phyloP scores from a whole-genome alignment of 2,329 filamentous ascomycete genomes.

The Aspergillus ochraceoroseus region DNA sequence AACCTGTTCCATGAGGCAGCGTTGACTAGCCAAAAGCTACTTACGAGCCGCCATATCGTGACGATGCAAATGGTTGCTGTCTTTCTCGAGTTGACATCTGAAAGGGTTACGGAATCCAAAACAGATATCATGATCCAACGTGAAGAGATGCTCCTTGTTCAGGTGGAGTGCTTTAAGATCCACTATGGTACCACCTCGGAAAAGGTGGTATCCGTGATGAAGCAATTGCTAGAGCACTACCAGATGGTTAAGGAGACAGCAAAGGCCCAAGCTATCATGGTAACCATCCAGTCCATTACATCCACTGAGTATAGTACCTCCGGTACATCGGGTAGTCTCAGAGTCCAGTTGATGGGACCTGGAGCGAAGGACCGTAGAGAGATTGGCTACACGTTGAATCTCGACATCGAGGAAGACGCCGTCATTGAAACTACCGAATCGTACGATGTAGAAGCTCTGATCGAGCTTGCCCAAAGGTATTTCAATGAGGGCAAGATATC shows the following conservation, averaged over 20 bases:
- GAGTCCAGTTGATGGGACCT: slow-evolving; percentile 35
- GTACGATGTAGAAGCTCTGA: slow-evolving; percentile 40
- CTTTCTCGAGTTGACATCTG: slow-evolving; percentile 46
- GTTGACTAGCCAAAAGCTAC: slow-evolving; percentile 36
- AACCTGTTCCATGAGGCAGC: slow-evolving; percentile 46
- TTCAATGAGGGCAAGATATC: slow-evolving; percentile 29
- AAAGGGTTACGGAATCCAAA: slow-evolving; percentile 24
- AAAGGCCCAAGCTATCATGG: slow-evolving; percentile 40
- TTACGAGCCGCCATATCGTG: slow-evolving; percentile 43
- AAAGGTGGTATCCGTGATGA: slow-evolving; percentile 43
- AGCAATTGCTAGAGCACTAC: slow-evolving; percentile 49
- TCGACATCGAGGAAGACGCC: slow-evolving; percentile 43
- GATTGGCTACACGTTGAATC: slow-evolving; percentile 22
- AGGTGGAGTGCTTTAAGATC: slow-evolving; percentile 48
- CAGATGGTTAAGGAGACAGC: slow-evolving; percentile 46
- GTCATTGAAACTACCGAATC: slow-evolving; percentile 25
- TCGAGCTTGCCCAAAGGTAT: slow-evolving; percentile 40
- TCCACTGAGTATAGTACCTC: slow-evolving; percentile 22
- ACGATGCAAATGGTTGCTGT: slow-evolving; percentile 45
- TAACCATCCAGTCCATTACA: slow-evolving; percentile 25
- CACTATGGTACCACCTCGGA: slow-evolving; percentile 47
- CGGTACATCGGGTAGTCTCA: slow-evolving; percentile 24
- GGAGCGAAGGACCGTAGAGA: slow-evolving; percentile 18
- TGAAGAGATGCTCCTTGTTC: slow-evolving; percentile 45
- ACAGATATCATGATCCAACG: slow-evolving; percentile 38